These are phyloP conservation scores for Saturnispora saitoi DNA, from an alignment of 805 yeast species.

Conservation along the genomic window DNA sequence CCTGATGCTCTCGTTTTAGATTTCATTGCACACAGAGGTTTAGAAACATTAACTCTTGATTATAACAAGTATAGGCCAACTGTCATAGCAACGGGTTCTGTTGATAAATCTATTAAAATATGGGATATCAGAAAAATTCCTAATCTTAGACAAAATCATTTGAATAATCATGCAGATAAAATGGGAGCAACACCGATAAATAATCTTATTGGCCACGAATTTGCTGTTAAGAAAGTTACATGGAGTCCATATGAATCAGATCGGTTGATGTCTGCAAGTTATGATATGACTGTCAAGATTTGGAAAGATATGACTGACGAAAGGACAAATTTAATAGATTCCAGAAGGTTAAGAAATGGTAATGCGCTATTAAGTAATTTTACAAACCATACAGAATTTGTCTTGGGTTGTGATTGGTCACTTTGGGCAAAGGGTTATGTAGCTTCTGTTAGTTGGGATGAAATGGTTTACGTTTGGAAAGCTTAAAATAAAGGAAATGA, in stretches of 20 bases:
- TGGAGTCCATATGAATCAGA: conserved; percentile 88
- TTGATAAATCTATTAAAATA: conserved; percentile 70
- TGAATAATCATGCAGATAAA: conserved; percentile 16
- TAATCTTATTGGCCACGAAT: conserved; percentile 78
- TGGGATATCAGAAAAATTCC: conserved; percentile 81
- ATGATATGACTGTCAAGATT: conserved; percentile 86
- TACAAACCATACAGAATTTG: conserved; percentile 76
- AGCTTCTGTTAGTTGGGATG: conserved; percentile 95
- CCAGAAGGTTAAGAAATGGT: conserved; percentile 36
- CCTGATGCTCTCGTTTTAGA: conserved; percentile 53
- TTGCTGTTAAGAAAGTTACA: conserved; percentile 70
- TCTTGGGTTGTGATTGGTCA: conserved; percentile 89
- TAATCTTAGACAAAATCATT: background rate
- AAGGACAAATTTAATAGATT: conserved; percentile 41
- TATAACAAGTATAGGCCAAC: conserved; percentile 84
- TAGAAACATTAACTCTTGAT: conserved; percentile 75
- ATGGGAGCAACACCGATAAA: conserved; percentile 63
- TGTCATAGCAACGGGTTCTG: conserved; percentile 83
- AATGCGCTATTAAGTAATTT: conserved; percentile 52
- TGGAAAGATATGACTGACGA: conserved; percentile 72
- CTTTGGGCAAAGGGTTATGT: conserved; percentile 97
- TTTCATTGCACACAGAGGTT: conserved; percentile 66
- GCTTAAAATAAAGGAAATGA: conserved; percentile 28
- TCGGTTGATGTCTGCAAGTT: conserved; percentile 65
- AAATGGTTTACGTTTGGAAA: conserved; percentile 86